A percentile compares a stretch with the other conserved stretches of the same genome.
These are phyloP conservation scores for Eimeria nieschulzi DNA, from an alignment of 169 alveolate genomes.

Conservation along the genomic window DNA sequence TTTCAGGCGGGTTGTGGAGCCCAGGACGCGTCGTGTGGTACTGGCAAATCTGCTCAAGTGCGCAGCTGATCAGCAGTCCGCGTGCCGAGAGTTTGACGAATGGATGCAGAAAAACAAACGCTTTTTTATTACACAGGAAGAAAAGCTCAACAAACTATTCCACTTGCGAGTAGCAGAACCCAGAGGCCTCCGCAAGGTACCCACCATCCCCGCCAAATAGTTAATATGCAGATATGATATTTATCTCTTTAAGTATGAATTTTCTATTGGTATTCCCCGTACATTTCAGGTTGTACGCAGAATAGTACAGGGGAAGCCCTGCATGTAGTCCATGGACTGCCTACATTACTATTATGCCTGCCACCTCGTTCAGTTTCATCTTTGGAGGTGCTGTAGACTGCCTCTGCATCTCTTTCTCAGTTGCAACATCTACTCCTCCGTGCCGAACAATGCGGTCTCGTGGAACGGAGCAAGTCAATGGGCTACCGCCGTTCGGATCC, in stretches of 20 bases:
- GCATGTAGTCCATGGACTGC: no score
- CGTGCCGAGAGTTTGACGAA: neutral
- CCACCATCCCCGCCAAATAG: neutral
- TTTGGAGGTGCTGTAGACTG: no score
- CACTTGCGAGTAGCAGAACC: conserved; percentile 64
- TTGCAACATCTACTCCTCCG: conserved; percentile 66
- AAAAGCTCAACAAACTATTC: conserved; percentile 52
- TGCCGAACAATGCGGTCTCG: conserved; percentile 69
- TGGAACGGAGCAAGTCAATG: conserved; percentile 22
- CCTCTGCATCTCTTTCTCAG: neutral
- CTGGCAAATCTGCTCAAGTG: conserved; percentile 54
- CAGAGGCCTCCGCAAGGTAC: conserved; percentile 60
- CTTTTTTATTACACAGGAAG: conserved; percentile 54
- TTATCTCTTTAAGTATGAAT: neutral
- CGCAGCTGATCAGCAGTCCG: conserved; percentile 36
- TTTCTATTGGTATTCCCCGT: neutral
- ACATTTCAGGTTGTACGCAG: no score
- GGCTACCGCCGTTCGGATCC: neutral
- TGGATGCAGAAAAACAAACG: conserved; percentile 27
- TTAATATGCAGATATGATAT: neutral
- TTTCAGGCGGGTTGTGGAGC: conserved; percentile 52
- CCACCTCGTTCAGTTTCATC: no score
- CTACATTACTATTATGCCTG: neutral
- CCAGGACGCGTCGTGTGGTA: conserved; percentile 33
- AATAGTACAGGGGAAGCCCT: no score